Evolutionary conservation across 2,329 filamentous ascomycete species (phyloP), one percentile per base, ranked within the genome.

Genomic region (Aspergillus candidus): DNA sequence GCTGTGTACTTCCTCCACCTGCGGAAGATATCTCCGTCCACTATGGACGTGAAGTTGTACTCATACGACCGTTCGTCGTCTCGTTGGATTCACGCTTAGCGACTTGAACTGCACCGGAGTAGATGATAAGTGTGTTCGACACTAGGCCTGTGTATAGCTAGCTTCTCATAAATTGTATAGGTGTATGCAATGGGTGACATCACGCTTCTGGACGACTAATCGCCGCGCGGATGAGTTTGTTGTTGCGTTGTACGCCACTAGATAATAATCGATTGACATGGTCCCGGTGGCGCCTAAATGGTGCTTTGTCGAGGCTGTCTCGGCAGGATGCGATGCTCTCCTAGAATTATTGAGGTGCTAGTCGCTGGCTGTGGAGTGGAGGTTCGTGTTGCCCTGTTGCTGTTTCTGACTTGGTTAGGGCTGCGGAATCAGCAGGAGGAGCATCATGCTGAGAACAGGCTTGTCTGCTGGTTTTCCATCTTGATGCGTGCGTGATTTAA

Each of bases 1-100:
- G 66, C 51, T 82, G 77, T 6, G 72, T 59, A 8, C 75, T 76
- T 2, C 72, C 74, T n/a, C 49, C 72, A 75, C 6, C 72, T 70
- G 8, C 67, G 64, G 13, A 83, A 67, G 40, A 82, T 72, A 53
- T 81, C 76, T 1, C 75, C 74, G 51, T 84, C 80, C 29, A 80
- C 56, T 8, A 71, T 62, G 1, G 72, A 72, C n/a, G 12, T 41
- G 39, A 62, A 62, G 12, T 37, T 44, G 38, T 63, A 67, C 59
- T 63, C 72, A 14, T 62, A 65, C 64, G 1, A 66, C 53, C 53
- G 83, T 77, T 53, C 86, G 79, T 1, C 67, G 73, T 4, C 76
- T 15, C 15, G 15, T 15, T 2, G 15, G 15, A 15, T 15, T 2
- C 15, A 15, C 15, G 15, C 15, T 15, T 15, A 15, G 15, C 15